Evolutionary conservation across 164 flowering plant species (phyloP), one percentile per base, ranked within the genome.

Genomic region (Berberis thunbergii): DNA sequence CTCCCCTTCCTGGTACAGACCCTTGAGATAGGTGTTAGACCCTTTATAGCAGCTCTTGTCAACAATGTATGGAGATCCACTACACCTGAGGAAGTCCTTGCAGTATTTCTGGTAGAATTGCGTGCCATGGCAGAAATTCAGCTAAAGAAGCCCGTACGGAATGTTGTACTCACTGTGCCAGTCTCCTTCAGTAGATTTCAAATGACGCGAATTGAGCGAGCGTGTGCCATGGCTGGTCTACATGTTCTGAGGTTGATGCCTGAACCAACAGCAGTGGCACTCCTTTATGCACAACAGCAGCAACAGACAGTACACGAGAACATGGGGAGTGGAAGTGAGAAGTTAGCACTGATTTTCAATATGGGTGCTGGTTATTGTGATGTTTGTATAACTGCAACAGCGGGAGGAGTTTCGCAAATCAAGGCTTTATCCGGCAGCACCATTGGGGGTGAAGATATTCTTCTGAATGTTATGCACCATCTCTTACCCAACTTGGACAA

Each of bases 191-290:
- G 85, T 67, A 79, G 95, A 57, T 93, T 93, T 69, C 98, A 93
- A 59, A 75, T 83, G 49, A 83, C 88, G 0, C 79, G 97, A 54
- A 74, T 93, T 13, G 96, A 88, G 69, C 77, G 98, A 46, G 94
- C 95, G 3, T 93, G 98, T 77, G 96, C 98, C n/a, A 88, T 87
- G 92, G 97, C 97, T 38, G 94, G 98, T 7, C 81, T 93, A 55
- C 91, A 80, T 64, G 92, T 85, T 42, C 83, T 89, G 8, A 80
- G 97, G 71, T 67, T 89, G 70, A 88, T 93, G 94, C 96, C 97
- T 9, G 98, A 93, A 70, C 97, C 98, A 54, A 88, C 97, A 6
- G 90, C 98, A 41, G 91, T 86, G 6, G 97, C 96, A 11, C 76
- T 93, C 64, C 65, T 93, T 38, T 90, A 90, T 70, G 89, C 94